Base-by-base conservation (phyloP, 371 early-diverging fungal genomes). In the Zychaea mexicana region DNA sequence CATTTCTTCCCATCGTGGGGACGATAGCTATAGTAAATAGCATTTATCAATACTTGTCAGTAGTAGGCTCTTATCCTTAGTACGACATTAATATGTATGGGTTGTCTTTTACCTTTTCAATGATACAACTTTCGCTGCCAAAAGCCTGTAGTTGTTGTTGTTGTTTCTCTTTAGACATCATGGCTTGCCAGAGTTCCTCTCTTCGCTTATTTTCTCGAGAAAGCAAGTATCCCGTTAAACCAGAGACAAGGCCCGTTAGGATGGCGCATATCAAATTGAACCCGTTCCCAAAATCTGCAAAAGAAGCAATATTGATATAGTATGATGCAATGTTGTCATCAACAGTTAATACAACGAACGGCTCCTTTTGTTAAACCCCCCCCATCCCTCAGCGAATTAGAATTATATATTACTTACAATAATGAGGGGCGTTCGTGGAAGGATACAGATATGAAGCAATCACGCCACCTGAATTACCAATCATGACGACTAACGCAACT, bases 391-490 rank as follows among this genome's bases (percentile, higher is more conserved):
- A 9, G 7, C 38, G 15, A 36, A 7, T 15, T 15, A 15, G 38
- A 15, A 9, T 36, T 45, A 17, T 45, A n/a, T 26, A 13, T 24
- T 2, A 55, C 57, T 67, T 65, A 61, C 71, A 33, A 47, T 68
- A 66, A 31, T 54, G 63, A 2, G 77, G 80, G 12, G 46, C 69
- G 57, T 69, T 61, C 9, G 60, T 57, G 2, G 66, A 61, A 7
- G 73, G 77, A 32, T 73, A 80, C 1, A 77, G 36, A 61, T 70
- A 80, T 9, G 77, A 73, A 4, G 77, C 73, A 22, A 75, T 60
- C 19, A 80, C 67, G 22, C 75, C 68, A 49, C 80, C 80, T 17
- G 52, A 45, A 28, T 75, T 74, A 1, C 80, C 80, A 2, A 80
- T 39, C 73, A 75, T 75, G 19, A 80, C 67, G 8, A 77, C 70